phyloP scores from a whole-genome alignment of 768 basidiomycete species.

The Tephrocybe sp. region DNA sequence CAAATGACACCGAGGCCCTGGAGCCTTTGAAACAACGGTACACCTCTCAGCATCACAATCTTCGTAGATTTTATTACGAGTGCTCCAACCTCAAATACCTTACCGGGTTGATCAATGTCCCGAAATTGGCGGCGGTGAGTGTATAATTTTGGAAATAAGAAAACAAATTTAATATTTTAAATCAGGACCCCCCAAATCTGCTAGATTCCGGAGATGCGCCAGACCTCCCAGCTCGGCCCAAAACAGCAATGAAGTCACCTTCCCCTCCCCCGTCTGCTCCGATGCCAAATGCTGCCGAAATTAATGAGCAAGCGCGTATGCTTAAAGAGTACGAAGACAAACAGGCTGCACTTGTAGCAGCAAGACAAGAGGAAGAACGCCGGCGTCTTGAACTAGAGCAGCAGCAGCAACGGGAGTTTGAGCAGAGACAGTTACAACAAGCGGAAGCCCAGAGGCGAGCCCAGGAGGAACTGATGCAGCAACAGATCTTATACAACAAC shows the following conservation, averaged over 20 bases:
- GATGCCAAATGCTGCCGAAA: constrained; percentile 65
- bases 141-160: background rate
- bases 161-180: constrained; percentile 1
- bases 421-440: constrained; percentile 83
- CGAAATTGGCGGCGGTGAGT: constrained; percentile 88
- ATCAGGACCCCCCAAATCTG: constrained; percentile 94
- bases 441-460: constrained; percentile 85
- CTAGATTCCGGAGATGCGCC: constrained; percentile 80
- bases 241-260: constrained; percentile 55
- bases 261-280: constrained; percentile 73
- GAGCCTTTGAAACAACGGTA: constrained; percentile 89
- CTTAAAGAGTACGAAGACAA: constrained; percentile 96
- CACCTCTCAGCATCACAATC: constrained; percentile 86
- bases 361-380: constrained; percentile 82
- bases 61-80: constrained; percentile 98
- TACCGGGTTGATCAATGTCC: constrained; percentile 96
- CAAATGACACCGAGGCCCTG: constrained; percentile 84
- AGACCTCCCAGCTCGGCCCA: constrained; percentile 82
- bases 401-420: constrained; percentile 85
- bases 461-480: constrained; percentile 87
- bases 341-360: constrained; percentile 81
- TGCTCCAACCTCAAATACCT: constrained; percentile 98
- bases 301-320: constrained; percentile 91
- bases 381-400: constrained; percentile 75
- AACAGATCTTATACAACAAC: constrained; percentile 78